Conservation (phyloP, 257 asterid species). For the Capsicum rhomboideum region DNA sequence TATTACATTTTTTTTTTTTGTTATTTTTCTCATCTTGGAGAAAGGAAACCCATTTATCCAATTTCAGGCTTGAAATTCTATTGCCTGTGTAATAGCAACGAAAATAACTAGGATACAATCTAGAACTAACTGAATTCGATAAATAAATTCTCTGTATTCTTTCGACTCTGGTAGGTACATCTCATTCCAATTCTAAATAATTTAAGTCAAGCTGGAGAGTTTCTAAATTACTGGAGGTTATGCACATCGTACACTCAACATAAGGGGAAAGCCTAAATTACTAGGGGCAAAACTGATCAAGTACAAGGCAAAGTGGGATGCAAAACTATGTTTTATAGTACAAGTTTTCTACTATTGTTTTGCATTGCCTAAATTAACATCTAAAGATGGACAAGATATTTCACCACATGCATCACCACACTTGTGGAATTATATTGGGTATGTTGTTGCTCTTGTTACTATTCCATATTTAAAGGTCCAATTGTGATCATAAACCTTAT, state of each 20-base stretch:
- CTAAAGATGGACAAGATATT: not conserved
- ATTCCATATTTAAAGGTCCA: not conserved
- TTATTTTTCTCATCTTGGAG: not conserved
- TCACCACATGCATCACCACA: too few relatives aligned
- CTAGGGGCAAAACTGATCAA: too few relatives aligned
- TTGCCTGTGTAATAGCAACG: not conserved
- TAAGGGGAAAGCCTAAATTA: too few relatives aligned
- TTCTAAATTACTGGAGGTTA: not conserved
- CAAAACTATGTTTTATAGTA: not conserved
- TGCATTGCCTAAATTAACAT: not conserved
- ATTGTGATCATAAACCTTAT: not conserved
- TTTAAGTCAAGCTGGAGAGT: not conserved
- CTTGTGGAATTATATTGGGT: too few relatives aligned
- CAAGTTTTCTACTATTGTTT: not conserved
- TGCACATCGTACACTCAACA: not conserved
- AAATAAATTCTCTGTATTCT: not conserved
- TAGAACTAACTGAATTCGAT: not conserved
- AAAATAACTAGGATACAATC: not conserved
- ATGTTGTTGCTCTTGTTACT: too few relatives aligned
- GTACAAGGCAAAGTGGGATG: too few relatives aligned
- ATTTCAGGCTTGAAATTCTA: not conserved
- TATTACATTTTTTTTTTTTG: not conserved
- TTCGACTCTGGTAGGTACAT: not conserved
- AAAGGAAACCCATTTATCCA: not conserved
- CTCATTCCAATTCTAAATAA: not conserved